Conservation (phyloP, 192 early-diverging fungal species). For the Powellomyces hirtus region DNA sequence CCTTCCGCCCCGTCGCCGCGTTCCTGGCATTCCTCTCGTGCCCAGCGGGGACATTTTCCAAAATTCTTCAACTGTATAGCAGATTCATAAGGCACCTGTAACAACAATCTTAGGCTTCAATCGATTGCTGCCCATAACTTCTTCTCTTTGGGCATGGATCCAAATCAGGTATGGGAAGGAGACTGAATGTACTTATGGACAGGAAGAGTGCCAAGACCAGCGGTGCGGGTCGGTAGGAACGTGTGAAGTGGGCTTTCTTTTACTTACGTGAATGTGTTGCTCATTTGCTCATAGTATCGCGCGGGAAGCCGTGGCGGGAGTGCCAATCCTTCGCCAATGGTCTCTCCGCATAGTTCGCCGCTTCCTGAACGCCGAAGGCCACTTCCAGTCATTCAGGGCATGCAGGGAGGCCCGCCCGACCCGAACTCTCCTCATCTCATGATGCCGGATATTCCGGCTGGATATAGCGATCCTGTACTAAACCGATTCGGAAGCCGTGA, state of each 20-base stretch:
- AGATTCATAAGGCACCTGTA: too few species aligned
- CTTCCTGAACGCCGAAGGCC: slow-evolving; percentile 9
- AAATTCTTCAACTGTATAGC: too few species aligned
- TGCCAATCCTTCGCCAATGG: slow-evolving; percentile 5
- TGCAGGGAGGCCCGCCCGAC: background rate
- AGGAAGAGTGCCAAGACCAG: too few species aligned
- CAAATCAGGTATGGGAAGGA: background rate
- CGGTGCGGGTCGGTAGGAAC: too few species aligned
- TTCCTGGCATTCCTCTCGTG: too few species aligned
- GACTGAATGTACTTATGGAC: background rate
- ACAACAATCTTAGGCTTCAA: too few species aligned
- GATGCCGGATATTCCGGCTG: background rate
- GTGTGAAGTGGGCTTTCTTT: background rate
- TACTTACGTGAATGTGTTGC: background rate
- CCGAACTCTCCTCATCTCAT: background rate
- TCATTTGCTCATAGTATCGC: background rate
- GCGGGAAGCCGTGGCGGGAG: background rate
- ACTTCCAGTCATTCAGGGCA: background rate
- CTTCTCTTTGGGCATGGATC: slow-evolving; percentile 6
- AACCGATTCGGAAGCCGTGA: background rate
- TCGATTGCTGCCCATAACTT: too few species aligned
- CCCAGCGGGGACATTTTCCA: too few species aligned
- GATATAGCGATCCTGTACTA: background rate
- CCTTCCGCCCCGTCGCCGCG: too few species aligned
- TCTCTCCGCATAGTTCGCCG: slow-evolving; percentile 7